phyloP scores from a whole-genome alignment of 2,329 filamentous ascomycete species.

The Stemphylium beticola region DNA sequence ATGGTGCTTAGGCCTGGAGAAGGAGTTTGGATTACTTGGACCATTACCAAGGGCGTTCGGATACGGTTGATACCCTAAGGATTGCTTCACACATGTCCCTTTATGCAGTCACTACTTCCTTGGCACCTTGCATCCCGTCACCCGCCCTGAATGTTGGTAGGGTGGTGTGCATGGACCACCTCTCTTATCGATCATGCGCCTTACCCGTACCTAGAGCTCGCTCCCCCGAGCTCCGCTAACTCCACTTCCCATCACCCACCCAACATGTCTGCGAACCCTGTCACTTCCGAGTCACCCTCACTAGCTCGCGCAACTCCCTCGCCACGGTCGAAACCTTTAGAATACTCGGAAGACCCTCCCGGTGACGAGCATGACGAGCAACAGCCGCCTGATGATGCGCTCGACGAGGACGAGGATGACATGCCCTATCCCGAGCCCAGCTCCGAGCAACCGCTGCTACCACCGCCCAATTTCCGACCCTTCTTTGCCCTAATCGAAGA shows the following conservation, averaged over 20 bases:
- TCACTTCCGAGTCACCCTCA: slow-evolving; percentile 24
- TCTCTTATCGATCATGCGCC: slow-evolving; percentile 28
- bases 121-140: neutral
- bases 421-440: slow-evolving; percentile 43
- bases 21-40: slow-evolving; percentile 1
- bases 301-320: slow-evolving; percentile 25
- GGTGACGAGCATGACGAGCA: slow-evolving; percentile 26
- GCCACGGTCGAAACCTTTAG: slow-evolving; percentile 34
- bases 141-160: slow-evolving; percentile 12
- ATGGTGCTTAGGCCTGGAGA: neutral
- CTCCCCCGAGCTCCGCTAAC: slow-evolving; percentile 30
- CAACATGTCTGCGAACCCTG: slow-evolving; percentile 40
- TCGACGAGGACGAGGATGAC: slow-evolving; percentile 35
- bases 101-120: neutral
- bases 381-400: slow-evolving; percentile 28
- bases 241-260: slow-evolving; percentile 22
- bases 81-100: slow-evolving; percentile 3
- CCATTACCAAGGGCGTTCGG: slow-evolving; percentile 17
- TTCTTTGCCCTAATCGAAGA: slow-evolving; percentile 89
- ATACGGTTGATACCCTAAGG: slow-evolving; percentile 35
- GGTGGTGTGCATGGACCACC: slow-evolving; percentile 29
- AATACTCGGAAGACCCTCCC: slow-evolving; percentile 33
- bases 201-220: slow-evolving; percentile 18
- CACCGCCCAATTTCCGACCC: slow-evolving; percentile 68
- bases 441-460: slow-evolving; percentile 45